Evolutionary conservation across 2,329 filamentous ascomycete species (phyloP), one percentile per base, ranked within the genome.

Genomic region (Fusarium multiceps): DNA sequence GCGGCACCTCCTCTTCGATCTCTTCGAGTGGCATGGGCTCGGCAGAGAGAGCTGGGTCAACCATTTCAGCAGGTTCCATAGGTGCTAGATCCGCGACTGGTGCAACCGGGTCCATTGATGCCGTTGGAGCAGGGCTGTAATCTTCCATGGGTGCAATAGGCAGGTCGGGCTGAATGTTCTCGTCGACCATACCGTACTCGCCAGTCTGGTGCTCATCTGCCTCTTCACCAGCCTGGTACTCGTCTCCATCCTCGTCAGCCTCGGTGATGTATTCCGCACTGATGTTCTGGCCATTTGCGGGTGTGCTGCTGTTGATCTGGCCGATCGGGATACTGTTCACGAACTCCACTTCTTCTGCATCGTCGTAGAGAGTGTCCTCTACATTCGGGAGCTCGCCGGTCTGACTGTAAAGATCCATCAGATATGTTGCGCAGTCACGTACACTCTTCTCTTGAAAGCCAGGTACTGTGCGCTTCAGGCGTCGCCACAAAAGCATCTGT

Each of bases 401-500:
- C 56, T 79, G 74, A 47, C 79, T 75, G 50, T 80, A 81, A 30
- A 74, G 57, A 4, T 80, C 76, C 2, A 81, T 45, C 3, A 83
- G 69, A 55, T 77, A 76, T 32, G 77, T 77, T 6, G 81, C 78
- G 55, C 77, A 77, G 20, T 83, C 78, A 34, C 76, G 75, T 7
- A 80, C 76, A 2, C 74, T 73, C 69, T 76, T 78, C 8, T 65
- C 51, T 20, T 80, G 72, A 61, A 73, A 75, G 7, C 68, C 72
- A 0, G 80, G 80, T 2, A 82, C 76, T 1, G 63, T 74, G 46
- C 78, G 75, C 61, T 77, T 80, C 47, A 83, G 66, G 6, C 82
- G 79, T 50, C 75, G 75, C 82, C 82, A 83, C 7, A 82, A 68
- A 6, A 83, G 74, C 59, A 78, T 75, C 34, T 80, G 81, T 1